Evolutionary conservation across 257 asterid genomes (phyloP).

Genomic region (Handroanthus guayacan): DNA sequence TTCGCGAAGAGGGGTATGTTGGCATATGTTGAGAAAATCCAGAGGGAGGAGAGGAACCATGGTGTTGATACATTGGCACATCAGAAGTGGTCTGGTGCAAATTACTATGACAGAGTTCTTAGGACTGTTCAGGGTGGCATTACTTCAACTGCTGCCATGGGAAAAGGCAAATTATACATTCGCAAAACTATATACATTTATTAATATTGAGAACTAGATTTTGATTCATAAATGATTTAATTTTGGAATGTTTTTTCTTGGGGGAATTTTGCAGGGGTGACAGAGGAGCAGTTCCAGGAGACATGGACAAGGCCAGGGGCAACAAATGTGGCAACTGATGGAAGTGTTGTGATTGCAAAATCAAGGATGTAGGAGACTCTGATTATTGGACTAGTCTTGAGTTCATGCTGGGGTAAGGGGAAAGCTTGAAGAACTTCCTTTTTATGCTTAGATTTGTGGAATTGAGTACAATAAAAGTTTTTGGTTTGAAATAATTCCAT

Average conservation of each 20-base stretch:
- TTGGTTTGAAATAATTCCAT: conserved; percentile 41
- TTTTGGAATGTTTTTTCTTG: not conserved
- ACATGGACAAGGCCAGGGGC: conserved; percentile 90
- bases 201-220: too few species aligned
- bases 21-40: conserved; percentile 93
- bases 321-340: conserved; percentile 55
- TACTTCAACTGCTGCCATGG: conserved; percentile 98
- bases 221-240: too few species aligned
- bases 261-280: conserved; percentile 63
- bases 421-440: conserved; percentile 39
- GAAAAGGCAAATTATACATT: conserved; percentile 62
- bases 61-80: conserved; percentile 99
- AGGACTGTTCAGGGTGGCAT: conserved; percentile 98
- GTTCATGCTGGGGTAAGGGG: not conserved
- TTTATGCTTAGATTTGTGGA: conserved; percentile 27
- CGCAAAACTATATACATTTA: not conserved
- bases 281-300: conserved; percentile 90
- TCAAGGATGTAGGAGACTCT: conserved; percentile 63
- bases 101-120: conserved; percentile 89
- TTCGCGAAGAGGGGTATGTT: conserved; percentile 82
- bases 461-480: conserved; percentile 38
- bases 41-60: conserved; percentile 84
- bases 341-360: conserved; percentile 78
- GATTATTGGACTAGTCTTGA: not conserved
- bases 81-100: conserved; percentile 99